Evolutionary conservation across 148 eudicot species (phyloP).

Genomic region (Amaranthus cruentus): DNA sequence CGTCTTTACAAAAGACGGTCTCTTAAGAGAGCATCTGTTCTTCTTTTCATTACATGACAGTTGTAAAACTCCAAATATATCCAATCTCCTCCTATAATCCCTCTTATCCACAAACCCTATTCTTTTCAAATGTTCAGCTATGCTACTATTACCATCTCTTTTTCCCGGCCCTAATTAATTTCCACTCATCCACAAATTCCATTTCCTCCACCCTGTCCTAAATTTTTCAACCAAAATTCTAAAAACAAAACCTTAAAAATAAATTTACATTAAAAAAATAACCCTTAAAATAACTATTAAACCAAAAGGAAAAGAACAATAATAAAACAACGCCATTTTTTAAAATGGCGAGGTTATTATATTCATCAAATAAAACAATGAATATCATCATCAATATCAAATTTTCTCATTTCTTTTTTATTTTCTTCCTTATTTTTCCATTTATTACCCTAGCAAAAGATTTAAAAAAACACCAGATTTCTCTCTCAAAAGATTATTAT

Average conservation of each 20-base stretch:
- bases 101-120: constrained; percentile 30
- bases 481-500: constrained; percentile 32
- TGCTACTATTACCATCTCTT: too few species aligned
- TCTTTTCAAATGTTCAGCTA: not conserved
- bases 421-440: constrained; percentile 9
- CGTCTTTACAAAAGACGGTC: too few species aligned
- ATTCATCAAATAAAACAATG: not conserved
- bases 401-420: constrained; percentile 7
- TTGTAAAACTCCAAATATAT: constrained; percentile 18
- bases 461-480: not conserved
- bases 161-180: too few species aligned
- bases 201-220: too few species aligned
- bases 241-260: too few species aligned
- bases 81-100: constrained; percentile 18
- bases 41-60: not conserved
- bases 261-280: too few species aligned
- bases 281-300: not conserved
- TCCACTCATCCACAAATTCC: too few species aligned
- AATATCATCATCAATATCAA: not conserved
- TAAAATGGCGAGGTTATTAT: constrained; percentile 22
- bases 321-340: constrained; percentile 17
- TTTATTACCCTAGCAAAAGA: constrained; percentile 5
- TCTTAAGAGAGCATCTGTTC: too few species aligned
- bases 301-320: not conserved
- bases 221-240: too few species aligned